Evolutionary conservation across 805 yeast genomes (phyloP).

Genomic region (Candida cerambycidarum): DNA sequence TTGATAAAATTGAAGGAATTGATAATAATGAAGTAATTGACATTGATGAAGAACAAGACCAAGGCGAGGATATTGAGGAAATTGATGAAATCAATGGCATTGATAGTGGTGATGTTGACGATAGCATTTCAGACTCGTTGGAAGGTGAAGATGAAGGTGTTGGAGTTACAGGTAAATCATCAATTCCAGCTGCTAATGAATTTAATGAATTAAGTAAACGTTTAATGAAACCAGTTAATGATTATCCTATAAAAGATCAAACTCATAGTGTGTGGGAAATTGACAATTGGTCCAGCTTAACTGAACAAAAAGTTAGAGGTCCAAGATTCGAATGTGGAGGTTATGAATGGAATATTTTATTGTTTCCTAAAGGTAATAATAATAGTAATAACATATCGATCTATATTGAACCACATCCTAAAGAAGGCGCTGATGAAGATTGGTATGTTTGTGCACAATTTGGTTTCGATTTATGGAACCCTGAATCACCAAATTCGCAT

Average conservation of each 20-base stretch:
- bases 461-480: conserved; percentile 81
- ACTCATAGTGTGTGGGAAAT: conserved; percentile 51
- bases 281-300: conserved; percentile 45
- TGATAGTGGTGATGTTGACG: conserved; percentile 2
- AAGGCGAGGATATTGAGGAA: conserved; percentile 14
- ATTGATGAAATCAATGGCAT: not conserved
- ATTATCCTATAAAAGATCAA: conserved; percentile 38
- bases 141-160: conserved; percentile 16
- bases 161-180: conserved; percentile 6
- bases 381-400: conserved; percentile 57
- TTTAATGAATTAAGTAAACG: conserved; percentile 26
- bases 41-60: conserved; percentile 16
- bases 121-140: no score
- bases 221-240: conserved; percentile 38
- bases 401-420: conserved; percentile 75
- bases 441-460: conserved; percentile 95
- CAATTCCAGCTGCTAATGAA: conserved; percentile 30
- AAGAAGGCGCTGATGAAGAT: conserved; percentile 23
- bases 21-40: conserved; percentile 12
- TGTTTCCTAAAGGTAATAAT: conserved; percentile 77
- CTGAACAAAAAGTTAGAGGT: conserved; percentile 46
- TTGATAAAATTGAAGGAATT: conserved; percentile 8
- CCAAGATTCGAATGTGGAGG: conserved; percentile 57
- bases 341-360: conserved; percentile 63
- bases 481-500: conserved; percentile 62